Conservation (phyloP, 1,284 basidiomycete genomes). For the Sanghuangporus weigelae region DNA sequence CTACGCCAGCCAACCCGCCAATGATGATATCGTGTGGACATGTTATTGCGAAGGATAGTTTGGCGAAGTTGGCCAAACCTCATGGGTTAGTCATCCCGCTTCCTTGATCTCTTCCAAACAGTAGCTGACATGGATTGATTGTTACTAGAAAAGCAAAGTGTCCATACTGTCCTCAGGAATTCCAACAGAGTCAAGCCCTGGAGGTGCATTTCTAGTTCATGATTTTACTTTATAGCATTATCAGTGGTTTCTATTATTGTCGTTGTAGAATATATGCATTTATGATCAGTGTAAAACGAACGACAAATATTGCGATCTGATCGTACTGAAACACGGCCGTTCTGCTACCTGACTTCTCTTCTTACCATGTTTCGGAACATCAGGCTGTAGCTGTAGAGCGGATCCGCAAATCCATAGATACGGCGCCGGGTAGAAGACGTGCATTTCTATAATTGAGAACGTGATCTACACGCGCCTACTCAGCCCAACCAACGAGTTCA, state of each 20-base stretch:
- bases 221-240: background rate
- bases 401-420: too few species aligned
- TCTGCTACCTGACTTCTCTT: too few species aligned
- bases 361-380: too few species aligned
- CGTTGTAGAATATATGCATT: background rate
- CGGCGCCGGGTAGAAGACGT: too few species aligned
- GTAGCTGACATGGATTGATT: constrained; percentile 2
- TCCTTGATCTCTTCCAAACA: background rate
- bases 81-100: constrained; percentile 59
- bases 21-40: constrained; percentile 98
- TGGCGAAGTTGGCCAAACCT: constrained; percentile 81
- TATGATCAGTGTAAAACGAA: too few species aligned
- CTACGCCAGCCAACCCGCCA: constrained; percentile 89
- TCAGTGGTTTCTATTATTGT: background rate
- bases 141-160: constrained; percentile 73
- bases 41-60: constrained; percentile 85
- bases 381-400: too few species aligned
- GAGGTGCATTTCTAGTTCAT: constrained; percentile 63
- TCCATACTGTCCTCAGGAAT: constrained; percentile 85
- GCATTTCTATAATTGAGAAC: too few species aligned
- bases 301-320: too few species aligned
- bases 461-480: too few species aligned
- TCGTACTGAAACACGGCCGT: too few species aligned
- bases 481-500: too few species aligned
- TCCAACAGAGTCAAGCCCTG: constrained; percentile 50